Base-by-base conservation (phyloP, 331 rosid species). In the Acacia concinna region DNA sequence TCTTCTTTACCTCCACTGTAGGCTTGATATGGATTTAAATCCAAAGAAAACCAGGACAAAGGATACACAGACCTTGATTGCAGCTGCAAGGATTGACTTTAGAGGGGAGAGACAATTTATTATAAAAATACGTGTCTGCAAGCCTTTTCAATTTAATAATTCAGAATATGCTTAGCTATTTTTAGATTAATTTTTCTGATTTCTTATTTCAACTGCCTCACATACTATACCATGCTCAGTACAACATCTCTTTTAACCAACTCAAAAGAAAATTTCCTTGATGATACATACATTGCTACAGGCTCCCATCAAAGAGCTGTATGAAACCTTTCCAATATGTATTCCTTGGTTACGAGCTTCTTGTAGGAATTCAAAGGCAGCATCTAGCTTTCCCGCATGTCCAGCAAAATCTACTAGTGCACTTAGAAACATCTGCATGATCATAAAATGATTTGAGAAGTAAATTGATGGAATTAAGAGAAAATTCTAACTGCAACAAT, bases 301-400 rank as follows among this genome's bases (percentile, higher is more conserved):
- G 72, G 99, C 99, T 37, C 99, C 99, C 99, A 96, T 93, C 89
- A 96, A 85, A 71, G 99, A 93, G 84, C 99, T 91, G 86, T 91
- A 96, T 71, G 97, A 68, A 78, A 91, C 78, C 41, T 76, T 89
- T 78, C 98, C 98, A 81, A 88, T 76, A 25, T 25, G 66, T 57
- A 86, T 77, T 89, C 99, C 94, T 87, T 62, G 85, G 51, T 71
- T 81, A 68, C 73, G 88, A 71, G 96, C 94, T 80, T 93, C 91
- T 51, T 81, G 84, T 75, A 96, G 71, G 78, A 91, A 82, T 80
- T 83, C 91, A 84, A 96, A 96, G 82, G 98, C 99, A 79, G 90
- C 92, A 84, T 96, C 99, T 82, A 96, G 88, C 80, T 89, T 90
- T 79, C 90, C 86, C 81, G 97, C 94, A 83, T 96, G 97, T 64